These are phyloP conservation scores for Trichosporon ovoides DNA, from an alignment of 1,284 basidiomycete genomes.

Conservation along the genomic window DNA sequence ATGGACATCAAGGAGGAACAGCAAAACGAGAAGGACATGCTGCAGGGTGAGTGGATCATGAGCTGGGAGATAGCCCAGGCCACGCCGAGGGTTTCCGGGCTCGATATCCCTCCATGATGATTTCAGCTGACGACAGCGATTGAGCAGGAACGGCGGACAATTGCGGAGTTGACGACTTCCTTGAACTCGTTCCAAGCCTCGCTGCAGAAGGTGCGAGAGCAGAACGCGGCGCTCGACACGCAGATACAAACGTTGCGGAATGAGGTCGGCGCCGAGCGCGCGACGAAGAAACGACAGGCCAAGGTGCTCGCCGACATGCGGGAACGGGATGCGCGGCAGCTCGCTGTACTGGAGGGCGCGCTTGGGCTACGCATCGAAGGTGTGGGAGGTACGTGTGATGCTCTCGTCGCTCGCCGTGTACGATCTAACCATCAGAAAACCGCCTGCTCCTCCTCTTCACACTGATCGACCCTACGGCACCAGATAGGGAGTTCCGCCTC, in stretches of 20 bases:
- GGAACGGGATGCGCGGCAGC: conserved; percentile 56
- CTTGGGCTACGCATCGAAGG: conserved; percentile 68
- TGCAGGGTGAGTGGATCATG: conserved; percentile 32
- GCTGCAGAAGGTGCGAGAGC: conserved; percentile 33
- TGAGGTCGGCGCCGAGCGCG: conserved; percentile 27
- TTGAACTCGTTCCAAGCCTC: conserved; percentile 33
- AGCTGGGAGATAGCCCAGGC: too few relatives aligned
- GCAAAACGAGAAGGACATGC: conserved; percentile 42
- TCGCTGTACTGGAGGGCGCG: conserved; percentile 57
- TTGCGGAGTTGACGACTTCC: conserved; percentile 32
- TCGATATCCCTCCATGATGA: background rate
- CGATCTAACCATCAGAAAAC: conserved; percentile 49
- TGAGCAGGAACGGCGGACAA: conserved; percentile 37
- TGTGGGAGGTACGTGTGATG: conserved; percentile 54
- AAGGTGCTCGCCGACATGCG: conserved; percentile 59
- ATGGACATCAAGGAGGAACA: conserved; percentile 39
- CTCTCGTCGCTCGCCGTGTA: background rate
- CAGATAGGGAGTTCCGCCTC: conserved; percentile 63
- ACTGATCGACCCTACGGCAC: conserved; percentile 58
- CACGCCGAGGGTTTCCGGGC: too few relatives aligned
- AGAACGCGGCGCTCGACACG: conserved; percentile 31
- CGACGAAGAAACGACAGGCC: conserved; percentile 66
- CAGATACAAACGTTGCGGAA: conserved; percentile 30
- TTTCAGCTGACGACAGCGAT: conserved; percentile 23
- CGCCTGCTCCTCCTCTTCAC: conserved; percentile 68